Evolutionary conservation across 1,284 basidiomycete species (phyloP).

Genomic region (Acaromyces ingoldii): DNA sequence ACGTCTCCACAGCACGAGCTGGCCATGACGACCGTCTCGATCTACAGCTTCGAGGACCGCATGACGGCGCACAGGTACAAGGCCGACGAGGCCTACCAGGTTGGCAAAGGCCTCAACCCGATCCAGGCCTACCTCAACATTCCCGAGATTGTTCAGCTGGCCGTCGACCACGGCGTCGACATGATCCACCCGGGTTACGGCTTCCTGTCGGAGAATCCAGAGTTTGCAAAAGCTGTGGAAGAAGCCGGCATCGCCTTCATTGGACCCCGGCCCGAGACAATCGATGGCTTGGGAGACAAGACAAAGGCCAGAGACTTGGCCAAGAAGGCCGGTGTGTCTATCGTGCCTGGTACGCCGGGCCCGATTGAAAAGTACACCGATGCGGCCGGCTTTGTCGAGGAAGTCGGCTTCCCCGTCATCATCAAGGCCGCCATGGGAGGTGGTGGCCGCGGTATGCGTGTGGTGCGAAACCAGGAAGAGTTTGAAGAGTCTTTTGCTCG

Average conservation of each 20-base stretch:
- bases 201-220: constrained; percentile 64
- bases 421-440: constrained; percentile 99
- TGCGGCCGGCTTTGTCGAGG: constrained; percentile 81
- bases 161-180: constrained; percentile 83
- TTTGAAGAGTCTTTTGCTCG: constrained; percentile 88
- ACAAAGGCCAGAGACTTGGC: constrained; percentile 69
- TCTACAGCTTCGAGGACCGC: constrained; percentile 91
- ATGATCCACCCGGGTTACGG: constrained; percentile 92
- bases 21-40: constrained; percentile 97
- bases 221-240: constrained; percentile 24
- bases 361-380: constrained; percentile 78
- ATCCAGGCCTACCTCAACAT: constrained; percentile 96
- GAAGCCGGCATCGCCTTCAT: constrained; percentile 62
- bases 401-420: constrained; percentile 88
- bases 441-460: constrained; percentile 97
- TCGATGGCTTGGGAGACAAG: constrained; percentile 97
- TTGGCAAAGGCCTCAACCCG: constrained; percentile 89
- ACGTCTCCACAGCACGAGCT: constrained; percentile 77
- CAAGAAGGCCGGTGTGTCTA: constrained; percentile 63
- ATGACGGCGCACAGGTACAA: constrained; percentile 97
- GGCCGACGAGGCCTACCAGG: constrained; percentile 97
- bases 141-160: constrained; percentile 77
- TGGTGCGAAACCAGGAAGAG: constrained; percentile 84
- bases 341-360: constrained; percentile 95
- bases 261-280: constrained; percentile 91